A percentile compares a stretch with the other conserved stretches of the same genome.
These are phyloP conservation scores for Carex kokanica DNA, from an alignment of 176 grass and related monocot species.

Conservation along the genomic window DNA sequence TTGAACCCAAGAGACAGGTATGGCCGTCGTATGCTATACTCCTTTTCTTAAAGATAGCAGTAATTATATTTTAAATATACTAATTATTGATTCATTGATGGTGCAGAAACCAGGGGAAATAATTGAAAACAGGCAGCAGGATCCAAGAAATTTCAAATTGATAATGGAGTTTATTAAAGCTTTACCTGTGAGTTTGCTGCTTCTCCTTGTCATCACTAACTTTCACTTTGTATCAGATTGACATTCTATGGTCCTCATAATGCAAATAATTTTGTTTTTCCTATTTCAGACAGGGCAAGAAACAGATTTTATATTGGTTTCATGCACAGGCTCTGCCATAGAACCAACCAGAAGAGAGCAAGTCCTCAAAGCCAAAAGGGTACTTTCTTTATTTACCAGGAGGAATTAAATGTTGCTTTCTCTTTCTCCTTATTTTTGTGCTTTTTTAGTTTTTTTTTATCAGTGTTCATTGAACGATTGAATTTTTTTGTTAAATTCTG, in stretches of 20 bases:
- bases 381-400: no score
- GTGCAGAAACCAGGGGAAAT: conserved; percentile 68
- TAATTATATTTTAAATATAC: background rate
- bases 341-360: conserved; percentile 84
- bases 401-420: conserved; percentile 11
- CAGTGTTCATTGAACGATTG: no score
- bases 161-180: conserved; percentile 95
- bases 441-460: no score
- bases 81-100: conserved; percentile 38
- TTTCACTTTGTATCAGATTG: background rate
- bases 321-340: conserved; percentile 87
- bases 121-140: conserved; percentile 48
- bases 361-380: conserved; percentile 90
- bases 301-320: conserved; percentile 93
- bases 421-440: no score
- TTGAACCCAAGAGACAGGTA: conserved; percentile 97
- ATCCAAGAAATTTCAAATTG: conserved; percentile 86
- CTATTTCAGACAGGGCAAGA: conserved; percentile 68
- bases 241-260: conserved; percentile 24
- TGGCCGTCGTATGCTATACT: background rate
- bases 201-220: background rate
- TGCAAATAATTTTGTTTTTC: conserved; percentile 22
- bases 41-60: background rate
- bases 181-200: conserved; percentile 71
- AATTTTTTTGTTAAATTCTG: no score